Base-by-base conservation (phyloP, 257 asterid species). In the Jacaranda copaia region DNA sequence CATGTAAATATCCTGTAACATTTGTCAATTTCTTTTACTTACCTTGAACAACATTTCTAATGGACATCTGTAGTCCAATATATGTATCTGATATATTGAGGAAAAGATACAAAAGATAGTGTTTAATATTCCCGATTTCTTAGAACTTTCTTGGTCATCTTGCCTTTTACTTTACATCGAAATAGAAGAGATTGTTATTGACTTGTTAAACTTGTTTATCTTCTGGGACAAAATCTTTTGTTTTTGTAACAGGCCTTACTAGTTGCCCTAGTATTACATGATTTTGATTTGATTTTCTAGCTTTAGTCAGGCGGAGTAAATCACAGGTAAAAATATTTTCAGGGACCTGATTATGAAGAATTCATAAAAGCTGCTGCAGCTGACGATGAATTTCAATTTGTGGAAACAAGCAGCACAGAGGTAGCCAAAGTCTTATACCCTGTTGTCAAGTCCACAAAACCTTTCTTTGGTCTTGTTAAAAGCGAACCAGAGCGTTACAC, bases 321-420 rank as follows among this genome's bases (percentile, higher is more conserved):
- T 82, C 58, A 6, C 39, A 1, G 38, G 48, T 48, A 42, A 25
- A 59, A 79, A 57, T 80, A 70, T 72, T 59, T n/a, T 76, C 90
- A 96, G 99, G 99, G 95, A 80, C 77, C 82, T 52, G 90, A 89
- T 68, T 89, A 93, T 73, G 91, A 76, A 72, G 97, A 87, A 72
- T 96, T 90, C 72, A n/a, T 80, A 35, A 90, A 88, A 82, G 97
- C 97, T 74, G 97, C 99, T 58, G 77, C 67, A 73, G 82, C 85
- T 56, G 99, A 96, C 59, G 85, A 88, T 83, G 97, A 91, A 75
- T 80, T 90, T 77, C 98, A 96, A 76, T 96, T 96, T 85, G 87
- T 96, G 62, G 95, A 88, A 84, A 89, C 97, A n/a, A 87, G 86
- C 81, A 83, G 84, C 78, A 15, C 55, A 20, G 98, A 96, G 81